Evolutionary conservation across 345 rosid genomes (phyloP), one percentile per base, ranked within the genome.

Genomic region (Camelina sativa): DNA sequence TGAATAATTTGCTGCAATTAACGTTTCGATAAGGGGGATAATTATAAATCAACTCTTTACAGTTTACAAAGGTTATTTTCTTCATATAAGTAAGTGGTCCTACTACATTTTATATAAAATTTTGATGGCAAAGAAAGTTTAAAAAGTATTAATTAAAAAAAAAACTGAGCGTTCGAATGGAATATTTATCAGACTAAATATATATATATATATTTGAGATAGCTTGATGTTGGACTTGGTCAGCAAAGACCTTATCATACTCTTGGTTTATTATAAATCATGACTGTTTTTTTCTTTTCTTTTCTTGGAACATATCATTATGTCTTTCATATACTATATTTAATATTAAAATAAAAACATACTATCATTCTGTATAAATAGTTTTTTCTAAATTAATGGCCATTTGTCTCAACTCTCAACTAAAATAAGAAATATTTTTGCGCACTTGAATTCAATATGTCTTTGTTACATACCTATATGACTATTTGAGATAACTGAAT

Each of bases 191-290:
- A 53, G 65, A 62, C 66, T 55, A 38, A 17, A 43, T 10, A 25
- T 34, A 38, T 3, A 44, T 51, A 38, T 25, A 43, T 10, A 25
- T 34, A 38, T 3, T 54, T 51, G 58, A 22, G 60, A 63, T 69
- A 34, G 28, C 16, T 35, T 67, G 41, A 53, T 44, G 4, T 59
- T 76, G 52, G 80, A 76, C 80, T 76, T 23, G 65, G 80, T 76
- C 80, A 62, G 70, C 70, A 32, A 5, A 61, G 8, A 75, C 69
- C 69, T 69, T 62, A 17, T 53, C 74, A 61, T 15, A 50, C 78
- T 67, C 61, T 74, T 38, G 8, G 1, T 53, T 0, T 16, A 58
- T 38, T 47, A 8, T 32, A 57, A 34, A 34, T 57, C 13, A n/a
- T 25, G 34, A 50, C 28, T 47, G 46, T 0, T 28, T 56, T 3